These are phyloP conservation scores for Zizania palustris DNA, from an alignment of 202 grass and related monocot genomes.

Conservation along the genomic window DNA sequence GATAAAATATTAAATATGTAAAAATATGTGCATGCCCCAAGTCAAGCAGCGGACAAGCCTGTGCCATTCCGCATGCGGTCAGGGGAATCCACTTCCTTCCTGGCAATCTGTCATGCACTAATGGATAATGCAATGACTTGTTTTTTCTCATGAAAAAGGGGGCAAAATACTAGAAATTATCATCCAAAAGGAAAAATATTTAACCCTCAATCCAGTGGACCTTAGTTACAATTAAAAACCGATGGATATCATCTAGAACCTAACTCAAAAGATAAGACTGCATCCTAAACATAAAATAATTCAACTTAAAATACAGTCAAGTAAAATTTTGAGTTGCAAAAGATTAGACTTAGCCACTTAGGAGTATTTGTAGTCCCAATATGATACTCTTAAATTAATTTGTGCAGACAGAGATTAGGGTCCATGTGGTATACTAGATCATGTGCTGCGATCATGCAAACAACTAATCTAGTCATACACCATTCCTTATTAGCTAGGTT, in stretches of 20 bases:
- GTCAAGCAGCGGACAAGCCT: no score
- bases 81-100: no score
- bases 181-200: constrained; percentile 8
- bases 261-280: constrained; percentile 13
- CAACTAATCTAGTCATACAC: background rate
- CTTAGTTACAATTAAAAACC: constrained; percentile 16
- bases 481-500: constrained; percentile 8
- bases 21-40: background rate
- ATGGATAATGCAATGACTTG: constrained; percentile 1
- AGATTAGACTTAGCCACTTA: background rate
- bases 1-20: constrained; percentile 9
- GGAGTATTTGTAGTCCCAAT: background rate
- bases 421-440: background rate
- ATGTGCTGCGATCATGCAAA: background rate
- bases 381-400: constrained; percentile 12
- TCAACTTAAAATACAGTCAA: background rate
- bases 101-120: background rate
- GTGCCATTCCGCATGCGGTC: no score
- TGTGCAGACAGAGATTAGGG: constrained; percentile 6
- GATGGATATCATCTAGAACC: background rate
- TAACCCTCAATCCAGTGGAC: background rate
- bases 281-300: background rate
- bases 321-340: constrained; percentile 29
- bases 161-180: constrained; percentile 10
- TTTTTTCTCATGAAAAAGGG: background rate